Evolutionary conservation across 306 rosid species (phyloP).

Genomic region (Lagenaria siceraria): DNA sequence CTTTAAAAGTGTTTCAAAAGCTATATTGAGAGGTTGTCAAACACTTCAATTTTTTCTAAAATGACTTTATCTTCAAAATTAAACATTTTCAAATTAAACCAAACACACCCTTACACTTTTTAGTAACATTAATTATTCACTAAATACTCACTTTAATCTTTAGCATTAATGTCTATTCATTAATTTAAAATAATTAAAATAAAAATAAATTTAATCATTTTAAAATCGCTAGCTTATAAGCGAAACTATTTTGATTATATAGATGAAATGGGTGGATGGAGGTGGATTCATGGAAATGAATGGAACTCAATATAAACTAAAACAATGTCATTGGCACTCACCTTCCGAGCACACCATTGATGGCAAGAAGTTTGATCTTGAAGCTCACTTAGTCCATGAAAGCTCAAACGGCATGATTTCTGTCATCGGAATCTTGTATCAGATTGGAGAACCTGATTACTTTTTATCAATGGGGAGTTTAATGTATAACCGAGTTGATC

Average conservation of each 20-base stretch:
- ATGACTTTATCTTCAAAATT: too few species aligned
- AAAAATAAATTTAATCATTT: too few species aligned
- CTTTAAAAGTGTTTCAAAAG: too few species aligned
- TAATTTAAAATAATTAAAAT: too few species aligned
- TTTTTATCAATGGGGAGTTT: slow-evolving; percentile 38
- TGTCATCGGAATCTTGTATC: slow-evolving; percentile 48
- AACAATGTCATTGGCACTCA: slow-evolving; percentile 72
- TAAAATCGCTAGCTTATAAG: too few species aligned
- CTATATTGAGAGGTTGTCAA: too few species aligned
- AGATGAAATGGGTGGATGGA: slow-evolving; percentile 38
- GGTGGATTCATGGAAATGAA: slow-evolving; percentile 45
- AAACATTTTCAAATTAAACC: too few species aligned
- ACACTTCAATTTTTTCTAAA: too few species aligned
- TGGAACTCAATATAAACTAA: slow-evolving; percentile 33
- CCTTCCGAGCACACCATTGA: slow-evolving; percentile 67
- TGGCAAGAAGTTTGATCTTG: slow-evolving; percentile 45
- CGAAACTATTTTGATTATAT: neutral
- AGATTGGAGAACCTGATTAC: slow-evolving; percentile 34
- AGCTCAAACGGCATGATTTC: slow-evolving; percentile 25
- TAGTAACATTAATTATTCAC: too few species aligned
- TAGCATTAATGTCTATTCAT: too few species aligned
- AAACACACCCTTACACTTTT: too few species aligned
- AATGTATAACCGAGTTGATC: neutral
- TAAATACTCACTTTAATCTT: too few species aligned
- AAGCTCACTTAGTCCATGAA: slow-evolving; percentile 62